Conservation (phyloP, 495 filamentous ascomycete genomes). For the Penicillium canescens region DNA sequence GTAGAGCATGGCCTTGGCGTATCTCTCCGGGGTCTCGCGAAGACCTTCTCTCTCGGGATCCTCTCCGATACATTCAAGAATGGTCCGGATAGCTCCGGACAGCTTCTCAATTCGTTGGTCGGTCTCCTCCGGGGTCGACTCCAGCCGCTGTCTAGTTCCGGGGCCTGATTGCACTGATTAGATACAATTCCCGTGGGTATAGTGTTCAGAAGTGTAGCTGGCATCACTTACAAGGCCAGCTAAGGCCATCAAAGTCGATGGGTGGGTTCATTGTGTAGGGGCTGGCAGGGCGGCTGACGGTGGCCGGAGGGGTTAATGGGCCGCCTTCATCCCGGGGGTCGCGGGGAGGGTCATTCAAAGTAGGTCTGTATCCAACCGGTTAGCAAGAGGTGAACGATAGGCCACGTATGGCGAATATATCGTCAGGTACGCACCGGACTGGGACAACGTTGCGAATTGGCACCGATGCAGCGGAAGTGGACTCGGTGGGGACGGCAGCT, state of each 20-base stretch:
- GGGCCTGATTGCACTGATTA: conserved; percentile 50
- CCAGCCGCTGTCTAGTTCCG: conserved; percentile 77
- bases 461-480: conserved; percentile 15
- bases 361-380: conserved; percentile 18
- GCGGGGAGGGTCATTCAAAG: conserved; percentile 65
- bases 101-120: conserved; percentile 72
- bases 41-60: conserved; percentile 92
- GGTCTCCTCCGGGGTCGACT: conserved; percentile 74
- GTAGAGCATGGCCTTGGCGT: conserved; percentile 95
- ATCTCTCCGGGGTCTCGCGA: conserved; percentile 81
- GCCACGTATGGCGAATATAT: neutral
- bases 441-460: conserved; percentile 20
- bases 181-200: neutral
- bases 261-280: conserved; percentile 65
- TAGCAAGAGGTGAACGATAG: conserved; percentile 1
- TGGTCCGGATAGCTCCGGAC: conserved; percentile 80
- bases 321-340: conserved; percentile 71
- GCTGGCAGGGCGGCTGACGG: conserved; percentile 54
- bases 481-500: conserved; percentile 19
- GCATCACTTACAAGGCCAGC: conserved; percentile 64
- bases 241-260: conserved; percentile 70
- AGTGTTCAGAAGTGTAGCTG: no score
- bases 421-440: conserved; percentile 28
- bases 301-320: conserved; percentile 46
- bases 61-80: conserved; percentile 94